Evolutionary conservation across 257 asterid genomes (phyloP).

Genomic region (Parsonsia alboflavescens): DNA sequence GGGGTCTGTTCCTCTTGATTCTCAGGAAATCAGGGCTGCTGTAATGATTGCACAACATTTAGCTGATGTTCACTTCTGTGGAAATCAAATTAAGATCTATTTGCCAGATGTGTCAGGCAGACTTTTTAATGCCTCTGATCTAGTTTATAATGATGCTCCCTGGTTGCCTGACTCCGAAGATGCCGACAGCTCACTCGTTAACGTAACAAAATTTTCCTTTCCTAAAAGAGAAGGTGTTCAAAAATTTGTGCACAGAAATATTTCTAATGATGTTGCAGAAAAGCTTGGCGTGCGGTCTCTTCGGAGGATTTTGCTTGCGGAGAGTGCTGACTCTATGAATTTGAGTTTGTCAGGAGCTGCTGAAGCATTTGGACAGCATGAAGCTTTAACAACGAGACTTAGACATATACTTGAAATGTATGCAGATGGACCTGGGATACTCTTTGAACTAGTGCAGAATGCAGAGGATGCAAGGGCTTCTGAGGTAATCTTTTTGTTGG

Average conservation of each 20-base stretch:
- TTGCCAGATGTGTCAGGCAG: conserved; percentile 85
- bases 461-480: conserved; percentile 99
- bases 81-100: conserved; percentile 52
- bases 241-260: conserved; percentile 78
- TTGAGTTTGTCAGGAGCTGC: conserved; percentile 95
- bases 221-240: conserved; percentile 59
- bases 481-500: conserved; percentile 74
- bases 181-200: conserved; percentile 50
- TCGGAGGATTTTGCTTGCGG: conserved; percentile 86
- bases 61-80: conserved; percentile 64
- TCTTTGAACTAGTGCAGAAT: conserved; percentile 91
- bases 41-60: conserved; percentile 85
- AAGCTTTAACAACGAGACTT: conserved; percentile 90
- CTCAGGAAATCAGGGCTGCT: conserved; percentile 80
- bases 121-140: conserved; percentile 53
- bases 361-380: conserved; percentile 99
- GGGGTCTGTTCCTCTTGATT: conserved; percentile 62
- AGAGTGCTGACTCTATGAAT: conserved; percentile 97
- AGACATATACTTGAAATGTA: conserved; percentile 97
- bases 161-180: conserved; percentile 83
- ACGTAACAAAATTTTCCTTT: conserved; percentile 37
- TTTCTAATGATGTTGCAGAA: conserved; percentile 95
- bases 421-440: conserved; percentile 94
- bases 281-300: conserved; percentile 93
- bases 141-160: conserved; percentile 93